phyloP scores from a whole-genome alignment of 192 early-diverging fungal genomes.

The Backusella morwellensis region DNA sequence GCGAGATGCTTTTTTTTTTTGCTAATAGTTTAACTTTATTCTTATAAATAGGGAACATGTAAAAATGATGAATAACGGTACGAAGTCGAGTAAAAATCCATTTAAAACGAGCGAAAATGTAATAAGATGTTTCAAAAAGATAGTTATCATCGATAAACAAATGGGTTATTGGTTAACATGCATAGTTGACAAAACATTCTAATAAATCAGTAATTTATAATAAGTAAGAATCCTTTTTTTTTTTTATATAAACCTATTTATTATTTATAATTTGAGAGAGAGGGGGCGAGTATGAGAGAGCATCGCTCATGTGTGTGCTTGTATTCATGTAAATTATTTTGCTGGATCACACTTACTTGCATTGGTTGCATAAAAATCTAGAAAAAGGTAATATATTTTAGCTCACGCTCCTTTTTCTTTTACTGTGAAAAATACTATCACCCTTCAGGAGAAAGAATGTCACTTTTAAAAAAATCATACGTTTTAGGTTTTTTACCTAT shows the following conservation, averaged over 20 bases:
- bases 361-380: not conserved
- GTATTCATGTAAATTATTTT: not conserved
- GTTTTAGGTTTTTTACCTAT: not conserved
- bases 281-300: not conserved
- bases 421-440: not conserved
- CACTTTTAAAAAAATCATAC: not conserved
- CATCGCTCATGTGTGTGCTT: no score
- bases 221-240: not conserved
- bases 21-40: no score
- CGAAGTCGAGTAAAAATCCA: no score
- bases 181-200: not conserved
- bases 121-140: no score
- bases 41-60: no score
- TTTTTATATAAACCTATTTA: not conserved
- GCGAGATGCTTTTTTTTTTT: no score
- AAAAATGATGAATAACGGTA: no score
- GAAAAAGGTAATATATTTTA: not conserved
- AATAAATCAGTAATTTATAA: not conserved
- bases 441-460: not conserved
- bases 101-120: no score
- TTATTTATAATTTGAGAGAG: not conserved
- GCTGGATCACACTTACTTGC: not conserved
- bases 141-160: not conserved
- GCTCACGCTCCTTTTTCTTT: not conserved
- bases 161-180: not conserved